Base-by-base conservation (phyloP, 495 filamentous ascomycete species). In the Hyaloscypha hepaticicola region DNA sequence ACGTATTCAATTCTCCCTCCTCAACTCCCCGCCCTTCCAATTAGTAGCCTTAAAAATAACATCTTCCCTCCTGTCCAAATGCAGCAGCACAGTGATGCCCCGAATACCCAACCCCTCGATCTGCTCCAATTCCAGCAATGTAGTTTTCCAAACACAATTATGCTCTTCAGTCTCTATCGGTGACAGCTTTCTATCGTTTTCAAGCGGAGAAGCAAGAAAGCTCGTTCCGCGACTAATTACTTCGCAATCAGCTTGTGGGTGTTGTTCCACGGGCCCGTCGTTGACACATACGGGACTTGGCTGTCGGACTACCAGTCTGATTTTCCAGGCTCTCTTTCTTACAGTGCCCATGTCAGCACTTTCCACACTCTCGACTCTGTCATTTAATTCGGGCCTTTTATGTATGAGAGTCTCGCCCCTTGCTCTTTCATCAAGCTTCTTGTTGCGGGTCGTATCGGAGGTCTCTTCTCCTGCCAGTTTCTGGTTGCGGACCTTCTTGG, bases 21-120 rank as follows among this genome's bases (percentile, higher is more conserved):
- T 22, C 45, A 53, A 12, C 22, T 58, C 14, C 4, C 49, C 60
- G 16, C 48, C 63, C 26, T 29, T 49, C 66, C 41, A 61, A 38
- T 52, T 34, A 45, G 55, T 49, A 45, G 49, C 57, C 51, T 60
- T 77, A 50, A 82, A 74, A 45, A 82, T 72, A 62, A 82, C 63
- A 60, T 82, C 79, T 16, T 81, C 79, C 66, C 73, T 76, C 9
- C 72, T 75, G 60, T 69, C 74, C 28, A 78, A 52, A 66, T 80
- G 80, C 68, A 83, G 53, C 3, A 79, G 70, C 63, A 81, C 76
- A 16, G 77, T 82, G 19, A 82, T 61, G 0, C 79, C 79, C 24
- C 75, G 66, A n/a, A 81, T 75, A 25, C 74, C 76, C 27, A 77
- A 62, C 55, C 75, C 69, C 1, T 66, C 66, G 49, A 64, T 65